These are phyloP conservation scores for Polychaeton citri DNA, from an alignment of 2,329 filamentous ascomycete genomes.

Conservation along the genomic window DNA sequence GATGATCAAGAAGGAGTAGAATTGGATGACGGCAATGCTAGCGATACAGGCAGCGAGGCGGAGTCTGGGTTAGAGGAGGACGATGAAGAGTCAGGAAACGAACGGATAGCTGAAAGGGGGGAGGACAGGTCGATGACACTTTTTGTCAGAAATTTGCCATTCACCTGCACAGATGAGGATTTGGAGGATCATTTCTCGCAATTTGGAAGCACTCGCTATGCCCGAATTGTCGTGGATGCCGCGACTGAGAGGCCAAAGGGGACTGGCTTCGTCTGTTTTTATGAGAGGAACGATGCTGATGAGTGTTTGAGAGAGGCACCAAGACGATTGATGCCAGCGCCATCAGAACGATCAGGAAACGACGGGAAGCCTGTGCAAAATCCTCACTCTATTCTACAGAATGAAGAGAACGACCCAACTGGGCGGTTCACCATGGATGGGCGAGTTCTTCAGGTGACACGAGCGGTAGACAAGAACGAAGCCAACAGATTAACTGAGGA, in stretches of 20 bases:
- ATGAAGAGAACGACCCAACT: conserved; percentile 66
- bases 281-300: conserved; percentile 60
- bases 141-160: conserved; percentile 90
- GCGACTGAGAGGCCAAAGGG: conserved; percentile 77
- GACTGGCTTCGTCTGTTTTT: conserved; percentile 92
- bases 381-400: conserved; percentile 74
- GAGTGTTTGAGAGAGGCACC: conserved; percentile 66
- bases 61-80: conserved; percentile 32
- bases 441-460: conserved; percentile 69
- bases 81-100: conserved; percentile 27
- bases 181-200: conserved; percentile 75
- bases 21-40: conserved; percentile 25
- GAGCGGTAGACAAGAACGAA: conserved; percentile 72
- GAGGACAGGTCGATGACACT: conserved; percentile 60
- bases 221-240: conserved; percentile 77
- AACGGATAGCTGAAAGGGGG: conserved; percentile 28
- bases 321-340: conserved; percentile 28
- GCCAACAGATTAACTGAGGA: conserved; percentile 63
- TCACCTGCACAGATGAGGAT: conserved; percentile 68
- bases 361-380: conserved; percentile 21
- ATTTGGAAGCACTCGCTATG: conserved; percentile 83
- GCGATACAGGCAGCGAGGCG: conserved; percentile 22
- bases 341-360: conserved; percentile 13
- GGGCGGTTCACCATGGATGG: conserved; percentile 86
- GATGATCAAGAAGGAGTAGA: conserved; percentile 29